A percentile compares a stretch with the other conserved stretches of the same genome.
These are phyloP conservation scores for Rubus idaeus DNA, from an alignment of 306 rosid genomes.

Conservation along the genomic window DNA sequence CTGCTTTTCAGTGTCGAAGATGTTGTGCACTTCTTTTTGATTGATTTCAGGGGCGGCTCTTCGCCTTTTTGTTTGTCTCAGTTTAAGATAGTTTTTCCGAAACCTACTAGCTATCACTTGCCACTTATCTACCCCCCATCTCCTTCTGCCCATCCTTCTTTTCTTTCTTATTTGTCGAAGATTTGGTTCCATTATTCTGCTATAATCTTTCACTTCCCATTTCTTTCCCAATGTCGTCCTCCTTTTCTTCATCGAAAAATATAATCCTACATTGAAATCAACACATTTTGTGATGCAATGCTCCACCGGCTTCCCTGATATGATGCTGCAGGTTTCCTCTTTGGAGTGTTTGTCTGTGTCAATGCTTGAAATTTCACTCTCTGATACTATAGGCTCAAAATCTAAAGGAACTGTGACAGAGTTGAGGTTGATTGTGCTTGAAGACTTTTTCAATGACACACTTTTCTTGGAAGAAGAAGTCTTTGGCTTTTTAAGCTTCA, in stretches of 20 bases:
- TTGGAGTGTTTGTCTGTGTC: constrained; percentile 2
- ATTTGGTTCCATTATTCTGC: neutral
- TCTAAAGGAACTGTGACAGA: neutral
- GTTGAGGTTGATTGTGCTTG: neutral
- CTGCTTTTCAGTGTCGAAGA: neutral
- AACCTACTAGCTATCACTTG: neutral
- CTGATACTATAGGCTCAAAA: neutral
- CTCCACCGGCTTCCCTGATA: neutral
- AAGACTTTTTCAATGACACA: neutral
- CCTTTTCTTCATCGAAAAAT: neutral
- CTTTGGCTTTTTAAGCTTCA: constrained; percentile 17
- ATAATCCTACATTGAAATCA: neutral
- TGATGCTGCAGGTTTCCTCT: neutral
- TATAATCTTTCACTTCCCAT: neutral
- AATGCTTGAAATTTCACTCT: neutral
- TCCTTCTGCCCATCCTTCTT: neutral
- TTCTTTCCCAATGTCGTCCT: neutral
- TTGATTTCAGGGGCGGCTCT: too few relatives aligned
- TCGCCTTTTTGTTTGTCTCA: neutral
- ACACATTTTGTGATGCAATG: neutral
- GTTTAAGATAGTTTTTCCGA: neutral
- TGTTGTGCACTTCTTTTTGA: neutral
- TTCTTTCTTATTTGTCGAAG: constrained; percentile 18
- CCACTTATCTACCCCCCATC: neutral
- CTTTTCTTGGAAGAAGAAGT: neutral